These are phyloP conservation scores for Enterospora canceri DNA, from an alignment of 371 early-diverging fungal species.

Conservation along the genomic window DNA sequence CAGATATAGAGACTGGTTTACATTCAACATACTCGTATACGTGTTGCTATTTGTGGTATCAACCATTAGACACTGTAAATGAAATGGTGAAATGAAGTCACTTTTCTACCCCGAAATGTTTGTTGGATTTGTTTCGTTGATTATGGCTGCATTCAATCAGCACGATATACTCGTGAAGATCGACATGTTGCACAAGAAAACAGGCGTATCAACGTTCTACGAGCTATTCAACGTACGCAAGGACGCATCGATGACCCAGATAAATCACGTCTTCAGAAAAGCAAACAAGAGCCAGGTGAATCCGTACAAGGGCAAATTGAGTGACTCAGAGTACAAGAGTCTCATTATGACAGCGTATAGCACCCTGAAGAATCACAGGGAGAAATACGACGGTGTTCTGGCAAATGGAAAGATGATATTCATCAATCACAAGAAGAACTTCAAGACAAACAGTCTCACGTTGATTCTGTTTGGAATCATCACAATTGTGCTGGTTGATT, in stretches of 20 bases:
- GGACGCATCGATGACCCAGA: not conserved
- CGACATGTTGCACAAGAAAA: conserved; percentile 24
- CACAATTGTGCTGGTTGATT: not conserved
- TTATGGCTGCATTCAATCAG: not conserved
- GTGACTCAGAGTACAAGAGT: conserved; percentile 8
- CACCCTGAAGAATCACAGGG: conserved; percentile 15
- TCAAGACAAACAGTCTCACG: not conserved
- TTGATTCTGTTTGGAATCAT: not conserved
- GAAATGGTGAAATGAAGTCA: no score
- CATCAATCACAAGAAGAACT: not conserved
- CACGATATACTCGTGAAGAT: conserved; percentile 7
- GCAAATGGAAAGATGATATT: conserved; percentile 13
- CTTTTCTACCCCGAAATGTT: not conserved
- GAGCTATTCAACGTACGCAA: conserved; percentile 19
- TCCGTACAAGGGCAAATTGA: not conserved
- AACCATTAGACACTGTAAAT: no score
- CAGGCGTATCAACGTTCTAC: conserved; percentile 22
- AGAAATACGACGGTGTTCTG: conserved; percentile 27
- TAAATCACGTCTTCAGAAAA: conserved; percentile 28
- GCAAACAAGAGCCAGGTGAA: conserved; percentile 1
- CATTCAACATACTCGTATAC: conserved; percentile 18
- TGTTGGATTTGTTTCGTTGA: not conserved
- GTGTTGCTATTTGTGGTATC: conserved; percentile 18
- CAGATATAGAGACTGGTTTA: not conserved
- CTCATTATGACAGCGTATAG: conserved; percentile 13